Conservation (phyloP, 345 rosid genomes). For the Draba incana region DNA sequence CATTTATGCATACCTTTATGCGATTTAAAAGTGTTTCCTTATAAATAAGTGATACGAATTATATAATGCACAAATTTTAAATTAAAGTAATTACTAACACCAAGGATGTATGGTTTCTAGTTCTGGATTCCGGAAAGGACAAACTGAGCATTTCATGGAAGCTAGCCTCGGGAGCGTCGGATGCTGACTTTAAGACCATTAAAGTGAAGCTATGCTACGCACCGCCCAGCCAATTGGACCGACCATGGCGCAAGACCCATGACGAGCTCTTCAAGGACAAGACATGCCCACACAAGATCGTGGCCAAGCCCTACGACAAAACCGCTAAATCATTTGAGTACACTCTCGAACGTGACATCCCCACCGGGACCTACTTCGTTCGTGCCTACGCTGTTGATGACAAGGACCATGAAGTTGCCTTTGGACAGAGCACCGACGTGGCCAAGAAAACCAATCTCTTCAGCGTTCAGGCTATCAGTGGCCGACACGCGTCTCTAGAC, state of each 20-base stretch:
- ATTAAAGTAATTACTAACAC: background rate
- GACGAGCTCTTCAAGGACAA: conserved; percentile 45
- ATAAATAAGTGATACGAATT: background rate
- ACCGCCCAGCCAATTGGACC: conserved; percentile 42
- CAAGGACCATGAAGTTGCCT: conserved; percentile 34
- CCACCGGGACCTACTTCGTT: conserved; percentile 45
- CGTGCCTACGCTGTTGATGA: conserved; percentile 43
- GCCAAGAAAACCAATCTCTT: conserved; percentile 30
- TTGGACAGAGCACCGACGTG: conserved; percentile 45
- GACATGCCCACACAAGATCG: conserved; percentile 48
- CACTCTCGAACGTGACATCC: conserved; percentile 41
- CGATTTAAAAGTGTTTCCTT: background rate
- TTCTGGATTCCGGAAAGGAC: conserved; percentile 36
- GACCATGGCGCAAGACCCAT: conserved; percentile 48
- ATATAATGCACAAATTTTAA: background rate
- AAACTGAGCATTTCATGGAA: conserved; percentile 38
- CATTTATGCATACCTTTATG: background rate
- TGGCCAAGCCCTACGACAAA: conserved; percentile 30
- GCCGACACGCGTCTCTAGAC: conserved; percentile 44
- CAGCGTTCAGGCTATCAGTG: conserved; percentile 44
- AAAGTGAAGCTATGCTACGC: conserved; percentile 49
- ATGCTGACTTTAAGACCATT: conserved; percentile 21
- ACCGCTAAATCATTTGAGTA: conserved; percentile 25
- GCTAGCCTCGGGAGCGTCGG: conserved; percentile 31
- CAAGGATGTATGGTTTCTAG: conserved; percentile 22